A percentile compares a stretch with the other conserved stretches of the same genome.
Evolutionary conservation across 371 early-diverging fungal genomes (phyloP).

Genomic region (Rhizomucor pusillus): DNA sequence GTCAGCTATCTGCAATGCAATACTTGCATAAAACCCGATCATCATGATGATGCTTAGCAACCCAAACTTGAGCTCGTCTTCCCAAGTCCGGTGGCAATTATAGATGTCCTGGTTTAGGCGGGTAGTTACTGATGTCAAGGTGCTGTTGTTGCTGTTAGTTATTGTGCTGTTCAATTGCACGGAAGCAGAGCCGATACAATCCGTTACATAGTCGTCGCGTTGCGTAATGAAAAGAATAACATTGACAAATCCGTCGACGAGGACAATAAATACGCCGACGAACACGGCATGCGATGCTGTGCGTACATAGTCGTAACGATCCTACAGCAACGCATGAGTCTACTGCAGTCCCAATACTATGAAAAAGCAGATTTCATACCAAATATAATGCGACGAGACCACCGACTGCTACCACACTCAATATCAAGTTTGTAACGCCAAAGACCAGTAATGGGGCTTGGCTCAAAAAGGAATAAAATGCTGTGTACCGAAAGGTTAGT

Average conservation of each 20-base stretch:
- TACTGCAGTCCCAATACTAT: too few relatives aligned
- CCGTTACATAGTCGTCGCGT: slow-evolving; percentile 10
- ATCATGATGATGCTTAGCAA: slow-evolving; percentile 18
- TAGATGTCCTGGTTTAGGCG: slow-evolving; percentile 13
- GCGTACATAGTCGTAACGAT: slow-evolving; percentile 8
- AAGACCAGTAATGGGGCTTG: slow-evolving; percentile 14
- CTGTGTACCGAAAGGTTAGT: too few relatives aligned
- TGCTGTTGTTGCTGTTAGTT: not conserved
- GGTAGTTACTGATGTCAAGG: not conserved
- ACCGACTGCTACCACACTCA: slow-evolving; percentile 9
- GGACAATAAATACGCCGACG: slow-evolving; percentile 12
- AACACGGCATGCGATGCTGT: slow-evolving; percentile 4
- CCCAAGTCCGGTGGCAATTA: slow-evolving; percentile 23
- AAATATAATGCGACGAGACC: slow-evolving; percentile 11
- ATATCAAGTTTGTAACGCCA: slow-evolving; percentile 15
- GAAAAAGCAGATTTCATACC: too few relatives aligned
- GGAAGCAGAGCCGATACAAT: slow-evolving; percentile 13
- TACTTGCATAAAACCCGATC: slow-evolving; percentile 20
- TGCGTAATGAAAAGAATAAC: slow-evolving; percentile 16
- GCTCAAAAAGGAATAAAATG: slow-evolving; percentile 19
- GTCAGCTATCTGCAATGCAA: too few relatives aligned
- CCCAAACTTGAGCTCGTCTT: slow-evolving; percentile 24
- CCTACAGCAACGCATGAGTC: slow-evolving; percentile 6
- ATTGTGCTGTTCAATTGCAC: slow-evolving; percentile 1
- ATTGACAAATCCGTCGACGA: slow-evolving; percentile 20